These are phyloP conservation scores for Calonectria multiphialidica DNA, from an alignment of 2,329 filamentous ascomycete species.

Conservation along the genomic window DNA sequence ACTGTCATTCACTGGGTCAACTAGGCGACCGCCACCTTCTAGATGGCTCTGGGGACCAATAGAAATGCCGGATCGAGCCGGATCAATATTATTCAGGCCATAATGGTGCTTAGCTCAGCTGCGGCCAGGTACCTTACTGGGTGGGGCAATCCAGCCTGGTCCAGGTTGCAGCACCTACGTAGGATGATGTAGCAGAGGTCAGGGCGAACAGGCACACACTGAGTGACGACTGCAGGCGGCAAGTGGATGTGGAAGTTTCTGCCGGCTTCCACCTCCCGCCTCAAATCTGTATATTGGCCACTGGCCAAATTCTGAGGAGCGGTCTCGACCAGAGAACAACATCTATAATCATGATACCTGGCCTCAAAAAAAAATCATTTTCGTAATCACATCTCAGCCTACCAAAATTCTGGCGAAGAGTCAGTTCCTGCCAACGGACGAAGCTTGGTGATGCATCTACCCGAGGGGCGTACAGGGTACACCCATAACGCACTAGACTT, in stretches of 20 bases:
- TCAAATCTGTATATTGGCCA: not conserved
- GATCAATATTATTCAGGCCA: conserved; percentile 51
- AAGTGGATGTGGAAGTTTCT: conserved; percentile 48
- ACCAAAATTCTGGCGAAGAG: not conserved
- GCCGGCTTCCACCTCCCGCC: conserved; percentile 42
- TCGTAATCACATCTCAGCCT: not conserved
- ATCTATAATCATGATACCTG: not conserved
- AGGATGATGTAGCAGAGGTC: conserved; percentile 38
- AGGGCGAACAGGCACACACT: conserved; percentile 39
- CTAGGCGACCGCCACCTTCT: conserved; percentile 39
- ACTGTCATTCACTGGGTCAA: conserved; percentile 44
- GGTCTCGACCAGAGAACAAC: not conserved
- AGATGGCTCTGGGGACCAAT: conserved; percentile 47
- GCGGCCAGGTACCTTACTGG: conserved; percentile 17
- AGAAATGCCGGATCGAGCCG: conserved; percentile 48
- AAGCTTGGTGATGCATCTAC: not conserved
- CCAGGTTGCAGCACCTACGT: conserved; percentile 25
- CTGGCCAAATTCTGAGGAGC: not conserved
- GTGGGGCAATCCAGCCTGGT: conserved; percentile 24
- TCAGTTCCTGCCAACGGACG: not conserved
- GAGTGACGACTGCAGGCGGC: conserved; percentile 39
- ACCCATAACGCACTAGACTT: not conserved
- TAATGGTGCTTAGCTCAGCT: conserved; percentile 42
- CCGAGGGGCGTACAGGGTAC: conserved; percentile 2
- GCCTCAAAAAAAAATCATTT: not conserved